Evolutionary conservation across 83 land plant species (phyloP), one percentile per base, ranked within the genome.

Genomic region (Diphasiastrum complanatum): DNA sequence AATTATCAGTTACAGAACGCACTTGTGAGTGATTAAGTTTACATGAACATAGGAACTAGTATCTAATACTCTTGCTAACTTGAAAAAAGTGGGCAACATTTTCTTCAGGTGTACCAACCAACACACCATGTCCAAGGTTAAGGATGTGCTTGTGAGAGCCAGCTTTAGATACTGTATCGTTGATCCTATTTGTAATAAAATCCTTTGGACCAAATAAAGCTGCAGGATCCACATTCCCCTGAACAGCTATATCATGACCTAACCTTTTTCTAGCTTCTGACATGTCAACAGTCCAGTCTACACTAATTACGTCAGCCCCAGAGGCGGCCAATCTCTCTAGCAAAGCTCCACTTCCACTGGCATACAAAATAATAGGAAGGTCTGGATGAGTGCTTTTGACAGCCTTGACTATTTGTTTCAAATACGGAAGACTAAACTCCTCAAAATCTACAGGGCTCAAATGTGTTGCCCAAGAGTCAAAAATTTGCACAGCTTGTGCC

Each of bases 231-330:
- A 55, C 31, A 27, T 55, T 55, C 14, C 59, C 59, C 31, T 55
- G 59, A 6, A 55, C 53, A 12, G 59, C 59, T 55, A 55, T 30
- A 27, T 55, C 34, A 11, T 35, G 26, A 35, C 59, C 59, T 55
- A 55, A 55, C 1, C 59, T 55, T 1, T 55, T 20, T 35, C 59
- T 55, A 11, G 59, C 59, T 27, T 55, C 59, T 16, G 59, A 31
- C 59, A 55, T 55, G 59, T 55, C 59, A 11, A 55, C 59, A 0
- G 59, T 55, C 59, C 59, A 55, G 19, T 55, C 59, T 16, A 55
- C 59, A 35, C 59, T 55, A 31, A 55, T 35, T 6, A 55, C 19
- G 19, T 55, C 59, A 16, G 27, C 59, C 16, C 59, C 59, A 30
- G 59, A 55, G 11, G 59, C 6, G 6, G 28, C 59, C 10, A 55